Base-by-base conservation (phyloP, 805 yeast species). In the Sporopachydermia quercuum region DNA sequence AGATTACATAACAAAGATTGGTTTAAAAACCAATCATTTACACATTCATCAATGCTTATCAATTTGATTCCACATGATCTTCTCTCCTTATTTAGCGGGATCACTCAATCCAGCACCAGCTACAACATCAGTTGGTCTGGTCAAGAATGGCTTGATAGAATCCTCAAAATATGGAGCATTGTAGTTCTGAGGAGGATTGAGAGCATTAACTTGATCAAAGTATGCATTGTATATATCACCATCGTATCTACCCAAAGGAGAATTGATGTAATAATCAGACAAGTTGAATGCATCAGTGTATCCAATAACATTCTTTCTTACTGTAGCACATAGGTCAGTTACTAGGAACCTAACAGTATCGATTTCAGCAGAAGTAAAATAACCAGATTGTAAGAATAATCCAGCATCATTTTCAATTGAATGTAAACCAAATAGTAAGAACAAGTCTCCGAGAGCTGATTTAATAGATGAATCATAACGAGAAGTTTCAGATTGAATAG, bases 211-310 rank as follows among this genome's bases (percentile, higher is more conserved):
- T 41, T 65, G 62, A 17, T 53, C 60, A 53, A 78, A 78, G 62
- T 85, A 85, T 56, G 81, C 76, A 53, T 76, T 76, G 62, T 85
- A 86, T 42, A 83, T 76, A 56, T 86, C 78, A 43, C 96, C 96
- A 49, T 81, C 76, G 58, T 70, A 78, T 42, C 66, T 68, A 37
- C 96, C 96, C 42, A 86, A 70, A 3, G 91, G 77, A 0, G 95
- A 76, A 56, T 85, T 82, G 53, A 86, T 68, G 62, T 80, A 71
- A 55, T 70, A 78, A 60, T 86, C 95, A 34, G 84, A 74, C 46
- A 80, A 68, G 58, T 79, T 74, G 66, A 86, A 86, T 1, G 93
- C 70, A 58, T 86, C 96, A 3, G 94, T 80, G 50, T 82, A 65
- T 1, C 81, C 79, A 55, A 84, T 74, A 40, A 79, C 81, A 50